Base-by-base conservation (phyloP, 176 grass and related monocot genomes). In the Luzula sylvatica region DNA sequence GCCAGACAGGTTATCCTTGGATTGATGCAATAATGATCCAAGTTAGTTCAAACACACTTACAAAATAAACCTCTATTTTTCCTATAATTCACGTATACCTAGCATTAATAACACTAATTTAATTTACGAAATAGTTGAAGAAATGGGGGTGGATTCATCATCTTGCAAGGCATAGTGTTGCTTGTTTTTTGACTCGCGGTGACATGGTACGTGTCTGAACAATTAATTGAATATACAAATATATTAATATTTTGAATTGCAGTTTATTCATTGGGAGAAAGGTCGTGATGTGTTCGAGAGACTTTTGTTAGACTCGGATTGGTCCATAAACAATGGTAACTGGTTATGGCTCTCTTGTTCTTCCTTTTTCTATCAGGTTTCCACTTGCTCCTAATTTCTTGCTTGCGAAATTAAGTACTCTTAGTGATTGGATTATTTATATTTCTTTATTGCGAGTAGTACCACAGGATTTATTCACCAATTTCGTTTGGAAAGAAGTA, bases 21-120 rank as follows among this genome's bases (percentile, higher is more conserved):
- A 89, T 96, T 50, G 85, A 96, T 86, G 81, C 85, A 58, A 90
- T 96, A 35, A 90, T 96, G 92, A 82, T 89, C 50, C 85, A 96
- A 84, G 92, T 96, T 63, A 35, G 5, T 35, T 9, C 30, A 35
- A 35, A 35, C 9, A 35, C 9, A 35, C 9, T 4, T 35, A 35
- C 30, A 7, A 35, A 35, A 35, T 7, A 35, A 35, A n/a, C n/a
- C n/a, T n/a, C n/a, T n/a, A n/a, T n/a, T n/a, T n/a, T n/a, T n/a
- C n/a, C n/a, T n/a, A n/a, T n/a, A n/a, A n/a, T n/a, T n/a, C n/a
- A n/a, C n/a, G n/a, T n/a, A n/a, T n/a, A n/a, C n/a, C n/a, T n/a
- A n/a, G n/a, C n/a, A n/a, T n/a, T n/a, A n/a, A n/a, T n/a, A n/a
- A n/a, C n/a, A n/a, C n/a, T n/a, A 35, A 35, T 35, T 35, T 7